Conservation (phyloP, 495 filamentous ascomycete species). For the Penicillium longicatenatum region DNA sequence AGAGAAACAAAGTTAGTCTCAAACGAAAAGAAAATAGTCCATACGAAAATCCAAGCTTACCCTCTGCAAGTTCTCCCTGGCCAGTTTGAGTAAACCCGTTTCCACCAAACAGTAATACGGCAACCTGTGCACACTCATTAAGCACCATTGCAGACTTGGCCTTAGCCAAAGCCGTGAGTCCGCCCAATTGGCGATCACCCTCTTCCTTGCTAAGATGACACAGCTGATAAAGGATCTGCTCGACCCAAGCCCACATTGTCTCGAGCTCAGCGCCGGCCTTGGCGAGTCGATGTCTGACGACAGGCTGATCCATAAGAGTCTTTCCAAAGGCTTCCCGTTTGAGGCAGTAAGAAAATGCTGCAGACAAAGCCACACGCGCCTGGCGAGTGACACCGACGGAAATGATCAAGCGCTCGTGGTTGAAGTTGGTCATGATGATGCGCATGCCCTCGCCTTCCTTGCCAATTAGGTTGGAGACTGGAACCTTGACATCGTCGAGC, state of each 20-base stretch:
- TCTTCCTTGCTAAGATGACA: constrained; percentile 61
- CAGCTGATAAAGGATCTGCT: constrained; percentile 74
- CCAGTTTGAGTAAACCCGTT: constrained; percentile 70
- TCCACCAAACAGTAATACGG: constrained; percentile 71
- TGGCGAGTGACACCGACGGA: constrained; percentile 62
- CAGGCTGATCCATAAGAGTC: constrained; percentile 69
- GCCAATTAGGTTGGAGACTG: constrained; percentile 69
- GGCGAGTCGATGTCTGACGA: constrained; percentile 71
- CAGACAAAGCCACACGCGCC: constrained; percentile 62
- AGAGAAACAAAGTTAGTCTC: constrained; percentile 2
- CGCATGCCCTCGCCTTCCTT: constrained; percentile 70
- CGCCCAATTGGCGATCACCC: constrained; percentile 66
- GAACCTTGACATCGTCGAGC: constrained; percentile 72
- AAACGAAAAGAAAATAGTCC: background rate
- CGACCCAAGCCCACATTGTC: constrained; percentile 71
- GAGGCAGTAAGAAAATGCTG: constrained; percentile 68
- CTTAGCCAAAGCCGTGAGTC: constrained; percentile 69
- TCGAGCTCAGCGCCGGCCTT: constrained; percentile 71
- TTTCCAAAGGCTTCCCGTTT: constrained; percentile 78
- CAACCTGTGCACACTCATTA: constrained; percentile 67
- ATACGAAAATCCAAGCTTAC: constrained; percentile 32
- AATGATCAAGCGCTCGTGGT: constrained; percentile 73
- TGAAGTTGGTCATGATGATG: constrained; percentile 84
- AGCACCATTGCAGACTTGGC: constrained; percentile 70
- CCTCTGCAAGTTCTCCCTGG: constrained; percentile 69